phyloP scores from a whole-genome alignment of 345 rosid genomes.

The Carallia pectinifolia region DNA sequence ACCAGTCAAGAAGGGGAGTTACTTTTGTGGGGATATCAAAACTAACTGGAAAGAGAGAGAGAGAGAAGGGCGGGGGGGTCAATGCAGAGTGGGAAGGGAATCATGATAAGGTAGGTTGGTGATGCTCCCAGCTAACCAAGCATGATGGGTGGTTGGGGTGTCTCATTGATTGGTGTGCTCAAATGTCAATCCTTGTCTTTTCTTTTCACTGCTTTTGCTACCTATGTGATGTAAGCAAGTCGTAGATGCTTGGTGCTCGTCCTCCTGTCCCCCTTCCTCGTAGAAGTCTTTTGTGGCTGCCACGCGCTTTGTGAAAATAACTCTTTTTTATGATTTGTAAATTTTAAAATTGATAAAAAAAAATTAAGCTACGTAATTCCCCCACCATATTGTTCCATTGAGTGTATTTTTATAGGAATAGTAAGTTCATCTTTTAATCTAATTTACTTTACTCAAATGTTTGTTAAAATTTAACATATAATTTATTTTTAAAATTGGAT shows the following conservation, averaged over 20 bases:
- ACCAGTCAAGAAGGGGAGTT: too few species aligned
- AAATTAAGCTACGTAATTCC: too few species aligned
- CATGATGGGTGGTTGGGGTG: conserved; percentile 58
- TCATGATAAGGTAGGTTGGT: conserved; percentile 16
- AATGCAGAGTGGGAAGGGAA: neutral
- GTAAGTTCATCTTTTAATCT: too few species aligned
- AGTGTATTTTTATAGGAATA: too few species aligned
- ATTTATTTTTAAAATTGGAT: too few species aligned
- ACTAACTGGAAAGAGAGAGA: too few species aligned
- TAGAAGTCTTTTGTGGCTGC: neutral
- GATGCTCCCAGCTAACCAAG: conserved; percentile 43
- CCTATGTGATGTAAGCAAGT: neutral
- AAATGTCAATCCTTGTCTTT: conserved; percentile 22
- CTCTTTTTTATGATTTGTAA: too few species aligned
- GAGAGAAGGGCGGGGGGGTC: neutral
- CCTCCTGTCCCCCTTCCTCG: neutral
- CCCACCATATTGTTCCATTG: too few species aligned
- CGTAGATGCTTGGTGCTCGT: neutral
- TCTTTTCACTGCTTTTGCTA: neutral
- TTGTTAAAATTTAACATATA: too few species aligned
- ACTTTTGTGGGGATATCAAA: too few species aligned
- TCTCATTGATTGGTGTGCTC: conserved; percentile 25
- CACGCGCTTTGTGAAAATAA: neutral
- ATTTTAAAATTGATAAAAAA: too few species aligned
- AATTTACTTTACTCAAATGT: too few species aligned